Percentiles rank a stretch among this genome's conserved stretches.
Evolutionary conservation across 2,329 filamentous ascomycete species (phyloP).

Genomic region (Cladophialophora immunda): DNA sequence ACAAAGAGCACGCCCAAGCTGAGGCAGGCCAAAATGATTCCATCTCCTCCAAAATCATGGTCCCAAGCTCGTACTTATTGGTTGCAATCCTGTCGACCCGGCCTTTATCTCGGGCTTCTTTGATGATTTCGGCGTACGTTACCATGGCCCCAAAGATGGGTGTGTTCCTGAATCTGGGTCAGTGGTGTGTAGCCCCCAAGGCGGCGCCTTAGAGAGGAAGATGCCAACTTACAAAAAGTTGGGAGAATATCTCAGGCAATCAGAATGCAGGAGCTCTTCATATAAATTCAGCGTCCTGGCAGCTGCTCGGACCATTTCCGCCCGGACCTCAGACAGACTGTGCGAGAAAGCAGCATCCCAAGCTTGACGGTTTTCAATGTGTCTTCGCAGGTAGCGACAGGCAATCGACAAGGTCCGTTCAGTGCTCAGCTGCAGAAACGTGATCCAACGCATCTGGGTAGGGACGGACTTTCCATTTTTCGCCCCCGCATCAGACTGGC

Average conservation of each 20-base stretch:
- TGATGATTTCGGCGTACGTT: conserved; percentile 6
- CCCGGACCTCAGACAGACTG: not conserved
- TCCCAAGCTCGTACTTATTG: conserved; percentile 9
- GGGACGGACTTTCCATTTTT: not conserved
- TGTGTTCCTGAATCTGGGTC: not conserved
- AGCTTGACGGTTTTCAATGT: not conserved
- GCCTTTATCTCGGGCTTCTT: not conserved
- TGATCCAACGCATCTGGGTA: not conserved
- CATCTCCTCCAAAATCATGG: conserved; percentile 6
- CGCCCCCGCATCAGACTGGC: not conserved
- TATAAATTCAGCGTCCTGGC: not conserved
- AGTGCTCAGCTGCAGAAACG: not conserved
- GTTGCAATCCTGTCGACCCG: not conserved
- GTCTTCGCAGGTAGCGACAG: not conserved
- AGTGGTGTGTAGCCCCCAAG: not conserved
- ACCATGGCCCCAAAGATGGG: conserved; percentile 7
- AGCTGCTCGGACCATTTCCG: not conserved
- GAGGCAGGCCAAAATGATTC: not conserved
- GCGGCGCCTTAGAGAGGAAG: not conserved
- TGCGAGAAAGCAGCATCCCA: not conserved
- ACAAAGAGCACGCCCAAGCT: conserved; percentile 6
- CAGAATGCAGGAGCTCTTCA: not conserved
- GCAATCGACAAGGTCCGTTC: not conserved
- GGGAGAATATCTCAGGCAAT: not conserved
- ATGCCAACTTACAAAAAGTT: not conserved